Conservation (phyloP, 176 grass and related monocot species). For the Melocanna baccifera region DNA sequence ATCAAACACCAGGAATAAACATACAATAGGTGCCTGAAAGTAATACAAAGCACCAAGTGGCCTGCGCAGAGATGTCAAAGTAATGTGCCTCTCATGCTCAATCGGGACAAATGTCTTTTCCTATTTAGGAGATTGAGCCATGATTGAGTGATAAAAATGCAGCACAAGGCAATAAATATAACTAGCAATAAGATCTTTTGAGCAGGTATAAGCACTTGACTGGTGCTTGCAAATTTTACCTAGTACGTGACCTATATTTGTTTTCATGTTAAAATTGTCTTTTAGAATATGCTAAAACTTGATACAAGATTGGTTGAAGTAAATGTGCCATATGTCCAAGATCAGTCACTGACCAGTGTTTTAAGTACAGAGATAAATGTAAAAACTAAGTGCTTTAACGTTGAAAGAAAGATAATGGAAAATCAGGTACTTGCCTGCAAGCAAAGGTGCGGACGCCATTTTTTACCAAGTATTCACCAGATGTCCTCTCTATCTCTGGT, state of each 20-base stretch:
- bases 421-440: slow-evolving; percentile 77
- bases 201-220: neutral
- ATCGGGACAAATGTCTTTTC: neutral
- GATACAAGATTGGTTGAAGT: neutral
- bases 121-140: neutral
- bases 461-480: slow-evolving; percentile 97
- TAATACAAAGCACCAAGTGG: neutral
- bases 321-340: neutral
- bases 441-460: slow-evolving; percentile 93
- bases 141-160: neutral
- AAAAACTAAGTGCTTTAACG: neutral
- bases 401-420: slow-evolving; percentile 4
- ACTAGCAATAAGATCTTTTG: neutral
- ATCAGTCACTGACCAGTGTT: too few relatives aligned
- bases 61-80: neutral
- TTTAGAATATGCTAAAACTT: neutral
- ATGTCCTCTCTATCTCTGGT: slow-evolving; percentile 93
- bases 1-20: neutral
- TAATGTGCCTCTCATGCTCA: neutral
- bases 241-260: neutral
- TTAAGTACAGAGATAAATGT: neutral
- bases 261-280: neutral
- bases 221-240: neutral
- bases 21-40: neutral
- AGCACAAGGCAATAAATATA: neutral